phyloP scores from a whole-genome alignment of 225 moss, liverwort and hornwort genomes.

The Physcomitrellopsis africana region DNA sequence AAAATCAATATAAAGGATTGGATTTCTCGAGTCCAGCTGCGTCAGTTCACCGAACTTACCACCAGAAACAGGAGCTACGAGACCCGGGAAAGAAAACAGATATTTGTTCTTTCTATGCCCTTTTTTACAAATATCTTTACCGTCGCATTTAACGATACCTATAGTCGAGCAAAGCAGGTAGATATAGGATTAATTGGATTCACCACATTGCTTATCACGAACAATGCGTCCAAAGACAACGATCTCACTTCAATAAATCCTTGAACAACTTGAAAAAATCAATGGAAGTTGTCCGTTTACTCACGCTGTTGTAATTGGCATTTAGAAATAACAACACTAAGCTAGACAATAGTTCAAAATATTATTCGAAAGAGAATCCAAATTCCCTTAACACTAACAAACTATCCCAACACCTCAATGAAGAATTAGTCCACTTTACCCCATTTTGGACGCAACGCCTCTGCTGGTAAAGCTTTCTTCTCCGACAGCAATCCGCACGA shows the following conservation, averaged over 20 bases:
- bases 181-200: conserved; percentile 24
- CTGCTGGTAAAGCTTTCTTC: conserved; percentile 52
- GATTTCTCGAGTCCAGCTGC: conserved; percentile 82
- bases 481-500: conserved; percentile 68
- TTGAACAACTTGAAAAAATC: conserved; percentile 1
- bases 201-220: conserved; percentile 7
- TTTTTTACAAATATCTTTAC: conserved; percentile 86
- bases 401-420: neutral
- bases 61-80: conserved; percentile 76
- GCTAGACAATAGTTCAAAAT: neutral
- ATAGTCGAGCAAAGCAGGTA: conserved; percentile 26
- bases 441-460: conserved; percentile 45
- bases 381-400: neutral
- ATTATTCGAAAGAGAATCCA: neutral
- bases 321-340: conserved; percentile 1
- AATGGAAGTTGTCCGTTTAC: neutral
- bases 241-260: conserved; percentile 8
- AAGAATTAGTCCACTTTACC: too few species aligned
- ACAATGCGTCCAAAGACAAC: neutral
- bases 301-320: neutral
- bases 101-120: conserved; percentile 88
- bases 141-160: conserved; percentile 84
- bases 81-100: conserved; percentile 84
- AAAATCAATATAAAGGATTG: conserved; percentile 77
- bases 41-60: conserved; percentile 86